Evolutionary conservation across 306 rosid genomes (phyloP).

Genomic region (Fragaria nilgerrensis): DNA sequence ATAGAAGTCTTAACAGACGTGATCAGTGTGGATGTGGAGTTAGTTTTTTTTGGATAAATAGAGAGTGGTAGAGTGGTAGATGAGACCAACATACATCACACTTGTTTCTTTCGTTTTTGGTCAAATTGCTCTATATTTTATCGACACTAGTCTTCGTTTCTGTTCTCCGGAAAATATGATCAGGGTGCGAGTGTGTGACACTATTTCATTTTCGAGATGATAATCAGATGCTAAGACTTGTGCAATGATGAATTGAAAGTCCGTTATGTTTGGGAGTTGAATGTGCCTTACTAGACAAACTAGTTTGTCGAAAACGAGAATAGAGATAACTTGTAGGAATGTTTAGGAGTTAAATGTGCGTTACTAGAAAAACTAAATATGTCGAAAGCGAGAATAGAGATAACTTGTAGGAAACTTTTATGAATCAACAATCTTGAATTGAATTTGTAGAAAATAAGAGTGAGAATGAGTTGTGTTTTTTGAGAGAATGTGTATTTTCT

Average conservation of each 20-base stretch:
- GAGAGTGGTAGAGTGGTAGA: not conserved
- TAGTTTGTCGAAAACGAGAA: too few relatives aligned
- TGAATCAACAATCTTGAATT: too few relatives aligned
- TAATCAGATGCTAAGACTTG: not conserved
- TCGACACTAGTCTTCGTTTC: not conserved
- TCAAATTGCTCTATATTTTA: not conserved
- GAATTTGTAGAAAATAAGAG: too few relatives aligned
- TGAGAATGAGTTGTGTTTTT: not conserved
- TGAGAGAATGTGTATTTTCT: not conserved
- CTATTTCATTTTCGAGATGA: not conserved
- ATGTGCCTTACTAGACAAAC: too few relatives aligned
- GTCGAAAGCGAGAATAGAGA: too few relatives aligned
- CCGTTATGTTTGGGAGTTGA: not conserved
- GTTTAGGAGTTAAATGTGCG: too few relatives aligned
- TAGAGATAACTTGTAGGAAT: too few relatives aligned
- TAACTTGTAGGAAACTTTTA: too few relatives aligned
- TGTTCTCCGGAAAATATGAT: not conserved
- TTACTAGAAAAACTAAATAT: too few relatives aligned
- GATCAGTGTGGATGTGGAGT: not conserved
- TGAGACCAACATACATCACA: not conserved
- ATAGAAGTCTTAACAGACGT: constrained; percentile 26
- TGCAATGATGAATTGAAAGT: not conserved
- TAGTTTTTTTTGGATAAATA: too few relatives aligned
- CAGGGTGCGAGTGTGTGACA: not conserved
- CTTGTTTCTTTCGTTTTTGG: not conserved